A percentile compares a stretch with the other conserved stretches of the same genome.
phyloP scores from a whole-genome alignment of 257 asterid species.

The Solanum bulbocastanum region DNA sequence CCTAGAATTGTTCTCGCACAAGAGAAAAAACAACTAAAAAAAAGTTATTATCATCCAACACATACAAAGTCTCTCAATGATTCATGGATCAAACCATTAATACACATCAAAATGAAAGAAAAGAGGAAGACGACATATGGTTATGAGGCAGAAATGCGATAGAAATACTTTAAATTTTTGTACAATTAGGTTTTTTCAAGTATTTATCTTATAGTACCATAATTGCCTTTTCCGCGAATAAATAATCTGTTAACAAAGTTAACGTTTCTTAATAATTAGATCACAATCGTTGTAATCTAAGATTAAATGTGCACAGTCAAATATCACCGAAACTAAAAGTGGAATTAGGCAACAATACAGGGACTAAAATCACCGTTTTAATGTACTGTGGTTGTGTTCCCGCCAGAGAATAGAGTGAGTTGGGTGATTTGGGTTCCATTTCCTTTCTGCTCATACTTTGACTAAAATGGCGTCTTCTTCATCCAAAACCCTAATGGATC shows the following conservation, averaged over 20 bases:
- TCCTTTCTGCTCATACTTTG: neutral
- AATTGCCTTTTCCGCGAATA: no score
- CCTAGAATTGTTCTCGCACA: neutral
- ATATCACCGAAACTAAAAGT: no score
- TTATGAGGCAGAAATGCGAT: neutral
- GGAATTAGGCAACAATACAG: no score
- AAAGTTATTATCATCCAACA: neutral
- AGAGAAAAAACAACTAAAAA: neutral
- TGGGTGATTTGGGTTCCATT: neutral
- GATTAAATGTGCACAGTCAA: no score
- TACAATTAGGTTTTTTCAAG: no score
- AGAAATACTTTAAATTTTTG: neutral
- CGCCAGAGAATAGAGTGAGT: neutral
- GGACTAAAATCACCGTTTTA: no score
- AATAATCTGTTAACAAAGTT: no score
- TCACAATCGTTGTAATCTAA: no score
- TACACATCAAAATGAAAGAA: neutral
- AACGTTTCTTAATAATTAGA: no score
- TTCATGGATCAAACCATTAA: neutral
- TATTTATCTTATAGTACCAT: no score
- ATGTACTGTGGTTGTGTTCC: no score
- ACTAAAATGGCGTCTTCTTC: slow-evolving; percentile 17
- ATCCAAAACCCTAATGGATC: slow-evolving; percentile 63
- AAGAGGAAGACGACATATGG: neutral
- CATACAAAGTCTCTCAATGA: neutral